Base-by-base conservation (phyloP, 177 flowering plant genomes). In the Vitis hybrid region DNA sequence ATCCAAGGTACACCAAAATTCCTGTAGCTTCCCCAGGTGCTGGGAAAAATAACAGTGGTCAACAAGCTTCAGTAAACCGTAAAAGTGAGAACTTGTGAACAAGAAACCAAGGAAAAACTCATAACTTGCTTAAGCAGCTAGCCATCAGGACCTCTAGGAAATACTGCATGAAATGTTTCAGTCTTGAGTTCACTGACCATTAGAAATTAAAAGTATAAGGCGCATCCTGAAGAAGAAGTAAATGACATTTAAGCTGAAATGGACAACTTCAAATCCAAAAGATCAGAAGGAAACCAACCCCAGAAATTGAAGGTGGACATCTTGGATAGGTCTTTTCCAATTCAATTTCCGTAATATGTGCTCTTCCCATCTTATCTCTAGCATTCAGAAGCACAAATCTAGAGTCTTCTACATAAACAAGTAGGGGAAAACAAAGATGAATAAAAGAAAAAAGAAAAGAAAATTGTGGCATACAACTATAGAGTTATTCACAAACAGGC, bases 11-110 rank as follows among this genome's bases (percentile, higher is more conserved):
- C 85, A 81, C 94, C 95, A 92, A 65, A 91, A 83, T 49, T 86
- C 92, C 65, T 88, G 91, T 71, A 91, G 86, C 71, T 82, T 85
- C 73, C 88, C 88, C 74, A 89, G 71, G 77, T 88, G 93, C 93
- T 92, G 77, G 56, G 66, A 74, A 64, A 61, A 49, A 52, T 57
- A 40, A 40, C 8, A 40, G 46, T 40, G 46, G 46, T 40, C 8
- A 40, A 27, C 30, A 27, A 0, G 30, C 30, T 27, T 27, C 30
- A 6, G 46, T 40, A 40, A 40, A 5, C 8, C 0, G 46, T 40
- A 6, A 40, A 40, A 40, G 7, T 7, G 2, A 40, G 46, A 40
- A 40, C 7, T 40, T 7, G 56, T 40, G 46, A 40, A 40, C 46
- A 32, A 57, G 18, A 10, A 61, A 27, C 30, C 0, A 55, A 30